Evolutionary conservation across 176 grass and related monocot species (phyloP).

Genomic region (Carex scoparia): DNA sequence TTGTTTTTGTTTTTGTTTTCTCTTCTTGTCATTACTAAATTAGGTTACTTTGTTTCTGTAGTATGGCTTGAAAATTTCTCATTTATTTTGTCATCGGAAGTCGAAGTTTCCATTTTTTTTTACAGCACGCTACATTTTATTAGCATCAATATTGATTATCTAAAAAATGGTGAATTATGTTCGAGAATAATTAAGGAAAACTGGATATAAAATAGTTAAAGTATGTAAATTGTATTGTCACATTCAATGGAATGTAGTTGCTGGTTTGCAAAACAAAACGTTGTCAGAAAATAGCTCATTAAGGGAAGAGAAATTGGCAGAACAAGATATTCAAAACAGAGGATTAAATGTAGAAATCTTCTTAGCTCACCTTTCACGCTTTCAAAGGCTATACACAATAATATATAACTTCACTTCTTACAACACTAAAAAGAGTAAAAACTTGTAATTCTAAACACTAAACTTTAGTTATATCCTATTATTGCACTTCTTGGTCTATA

Average conservation of each 20-base stretch:
- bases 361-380: neutral
- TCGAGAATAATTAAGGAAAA: too few relatives aligned
- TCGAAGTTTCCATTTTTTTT: too few relatives aligned
- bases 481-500: slow-evolving; percentile 23
- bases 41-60: too few relatives aligned
- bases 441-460: neutral
- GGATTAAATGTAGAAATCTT: neutral
- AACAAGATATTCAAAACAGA: neutral
- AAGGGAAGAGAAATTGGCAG: neutral
- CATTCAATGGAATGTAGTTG: neutral
- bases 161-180: too few relatives aligned
- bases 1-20: too few relatives aligned
- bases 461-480: neutral
- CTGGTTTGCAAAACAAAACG: neutral
- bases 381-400: slow-evolving; percentile 5
- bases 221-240: neutral
- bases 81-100: too few relatives aligned
- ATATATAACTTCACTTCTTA: neutral
- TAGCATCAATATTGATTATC: too few relatives aligned
- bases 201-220: too few relatives aligned
- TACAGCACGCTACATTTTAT: too few relatives aligned
- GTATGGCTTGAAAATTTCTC: too few relatives aligned
- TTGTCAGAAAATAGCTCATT: neutral
- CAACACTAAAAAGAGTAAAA: neutral
- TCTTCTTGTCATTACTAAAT: too few relatives aligned